A percentile compares a stretch with the other conserved stretches of the same genome.
These are phyloP conservation scores for Lasiosphaeria miniovina DNA, from an alignment of 495 filamentous ascomycete genomes.

Conservation along the genomic window DNA sequence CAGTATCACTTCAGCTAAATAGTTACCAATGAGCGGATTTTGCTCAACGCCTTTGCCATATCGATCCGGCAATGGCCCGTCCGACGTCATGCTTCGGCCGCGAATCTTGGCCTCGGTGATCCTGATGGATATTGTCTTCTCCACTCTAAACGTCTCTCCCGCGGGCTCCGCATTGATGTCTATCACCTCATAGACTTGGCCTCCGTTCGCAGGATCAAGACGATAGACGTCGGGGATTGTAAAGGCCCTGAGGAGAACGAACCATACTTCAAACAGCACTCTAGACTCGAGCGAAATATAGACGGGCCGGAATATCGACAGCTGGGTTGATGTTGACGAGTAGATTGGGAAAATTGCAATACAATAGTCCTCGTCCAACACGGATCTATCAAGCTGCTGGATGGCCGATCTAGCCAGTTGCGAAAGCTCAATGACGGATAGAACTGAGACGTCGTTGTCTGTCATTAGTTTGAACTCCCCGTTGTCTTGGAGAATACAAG, in stretches of 20 bases:
- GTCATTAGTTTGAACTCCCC: conserved; percentile 88
- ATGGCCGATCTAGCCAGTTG: conserved; percentile 86
- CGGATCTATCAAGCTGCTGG: conserved; percentile 85
- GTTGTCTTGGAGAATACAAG: conserved; percentile 92
- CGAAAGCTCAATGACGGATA: conserved; percentile 82
- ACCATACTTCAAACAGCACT: conserved; percentile 94
- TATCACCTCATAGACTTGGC: conserved; percentile 38
- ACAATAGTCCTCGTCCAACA: conserved; percentile 90
- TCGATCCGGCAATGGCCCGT: conserved; percentile 32
- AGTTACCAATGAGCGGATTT: conserved; percentile 52
- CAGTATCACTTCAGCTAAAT: conserved; percentile 87
- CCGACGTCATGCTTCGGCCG: conserved; percentile 23
- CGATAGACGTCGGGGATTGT: conserved; percentile 92
- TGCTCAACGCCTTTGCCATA: conserved; percentile 31
- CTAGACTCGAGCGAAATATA: conserved; percentile 86
- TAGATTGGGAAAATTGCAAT: conserved; percentile 88
- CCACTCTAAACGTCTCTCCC: conserved; percentile 55
- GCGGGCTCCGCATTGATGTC: conserved; percentile 37
- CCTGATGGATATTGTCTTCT: conserved; percentile 55
- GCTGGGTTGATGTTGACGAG: conserved; percentile 58
- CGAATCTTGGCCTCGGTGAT: conserved; percentile 59
- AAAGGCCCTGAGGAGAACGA: conserved; percentile 87
- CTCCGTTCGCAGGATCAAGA: conserved; percentile 33
- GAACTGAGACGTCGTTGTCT: conserved; percentile 72
- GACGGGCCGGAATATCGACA: conserved; percentile 66